Conservation (phyloP, 1,284 basidiomycete species). For the Lentinus polychrous region DNA sequence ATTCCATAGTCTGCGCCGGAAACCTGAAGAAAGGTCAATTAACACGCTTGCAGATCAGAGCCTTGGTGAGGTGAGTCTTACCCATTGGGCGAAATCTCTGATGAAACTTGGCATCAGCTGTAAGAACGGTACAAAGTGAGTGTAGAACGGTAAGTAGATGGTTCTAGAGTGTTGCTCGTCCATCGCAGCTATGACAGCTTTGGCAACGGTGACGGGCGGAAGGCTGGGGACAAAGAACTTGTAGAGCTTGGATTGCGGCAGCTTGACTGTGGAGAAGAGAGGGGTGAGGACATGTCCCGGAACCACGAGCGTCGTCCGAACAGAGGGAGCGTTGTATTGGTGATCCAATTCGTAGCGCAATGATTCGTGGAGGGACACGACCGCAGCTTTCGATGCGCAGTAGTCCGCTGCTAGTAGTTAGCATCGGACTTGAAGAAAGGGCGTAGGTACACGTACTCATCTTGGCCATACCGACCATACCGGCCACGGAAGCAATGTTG, state of each 20-base stretch:
- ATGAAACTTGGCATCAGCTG: slow-evolving; percentile 62
- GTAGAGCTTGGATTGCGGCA: slow-evolving; percentile 47
- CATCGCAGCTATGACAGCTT: slow-evolving; percentile 71
- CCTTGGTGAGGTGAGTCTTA: slow-evolving; percentile 28
- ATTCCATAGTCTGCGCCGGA: slow-evolving; percentile 24
- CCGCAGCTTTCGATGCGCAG: slow-evolving; percentile 81
- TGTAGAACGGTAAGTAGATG: slow-evolving; percentile 71
- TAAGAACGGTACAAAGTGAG: slow-evolving; percentile 50
- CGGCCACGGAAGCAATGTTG: slow-evolving; percentile 77
- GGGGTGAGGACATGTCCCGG: slow-evolving; percentile 72
- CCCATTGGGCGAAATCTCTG: slow-evolving; percentile 68
- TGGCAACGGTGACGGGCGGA: slow-evolving; percentile 68
- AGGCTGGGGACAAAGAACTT: slow-evolving; percentile 74
- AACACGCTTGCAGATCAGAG: background rate
- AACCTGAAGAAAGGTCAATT: slow-evolving; percentile 26
- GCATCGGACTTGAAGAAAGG: slow-evolving; percentile 4
- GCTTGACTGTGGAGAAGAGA: slow-evolving; percentile 57
- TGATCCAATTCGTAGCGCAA: slow-evolving; percentile 82
- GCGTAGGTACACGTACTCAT: slow-evolving; percentile 57
- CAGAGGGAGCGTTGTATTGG: slow-evolving; percentile 65
- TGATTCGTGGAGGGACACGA: slow-evolving; percentile 70
- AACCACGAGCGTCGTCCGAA: slow-evolving; percentile 78
- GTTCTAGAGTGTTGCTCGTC: slow-evolving; percentile 71
- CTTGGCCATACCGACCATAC: slow-evolving; percentile 68
- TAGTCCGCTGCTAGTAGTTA: slow-evolving; percentile 65